phyloP scores from a whole-genome alignment of 163 green algal genomes.

The Trebouxiophyceae sp. region DNA sequence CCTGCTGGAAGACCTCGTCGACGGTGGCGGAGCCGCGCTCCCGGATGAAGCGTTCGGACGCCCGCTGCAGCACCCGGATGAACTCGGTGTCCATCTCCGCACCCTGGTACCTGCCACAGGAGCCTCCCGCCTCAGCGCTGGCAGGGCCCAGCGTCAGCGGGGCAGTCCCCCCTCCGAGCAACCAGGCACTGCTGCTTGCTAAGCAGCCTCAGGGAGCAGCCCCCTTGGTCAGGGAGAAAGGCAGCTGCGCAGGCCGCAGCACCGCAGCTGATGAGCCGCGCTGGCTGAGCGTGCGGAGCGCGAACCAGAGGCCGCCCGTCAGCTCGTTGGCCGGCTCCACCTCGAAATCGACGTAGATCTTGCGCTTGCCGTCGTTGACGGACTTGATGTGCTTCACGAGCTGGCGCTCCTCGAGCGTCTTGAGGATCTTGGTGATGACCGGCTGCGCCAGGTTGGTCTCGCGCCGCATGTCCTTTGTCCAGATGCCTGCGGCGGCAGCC shows the following conservation, averaged over 20 bases:
- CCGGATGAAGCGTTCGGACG: constrained; percentile 53
- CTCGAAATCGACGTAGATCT: constrained; percentile 87
- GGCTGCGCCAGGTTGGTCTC: constrained; percentile 77
- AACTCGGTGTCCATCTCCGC: constrained; percentile 78
- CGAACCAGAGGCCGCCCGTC: constrained; percentile 84
- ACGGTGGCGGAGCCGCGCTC: constrained; percentile 44
- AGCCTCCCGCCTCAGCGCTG: too few species aligned
- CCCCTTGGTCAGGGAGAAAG: too few species aligned
- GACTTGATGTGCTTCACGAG: constrained; percentile 92
- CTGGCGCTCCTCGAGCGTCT: constrained; percentile 62
- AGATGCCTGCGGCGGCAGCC: constrained; percentile 77
- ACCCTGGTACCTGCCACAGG: constrained; percentile 71
- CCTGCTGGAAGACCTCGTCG: constrained; percentile 52
- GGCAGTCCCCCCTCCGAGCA: too few species aligned
- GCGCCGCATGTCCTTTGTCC: constrained; percentile 84
- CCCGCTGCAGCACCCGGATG: constrained; percentile 57
- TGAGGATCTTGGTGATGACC: constrained; percentile 86
- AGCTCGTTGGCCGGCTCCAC: constrained; percentile 84
- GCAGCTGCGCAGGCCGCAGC: too few species aligned
- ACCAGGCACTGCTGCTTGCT: too few species aligned
- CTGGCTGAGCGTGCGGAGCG: too few species aligned
- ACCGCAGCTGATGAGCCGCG: too few species aligned
- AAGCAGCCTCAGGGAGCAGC: too few species aligned
- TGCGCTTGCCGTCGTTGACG: constrained; percentile 60
- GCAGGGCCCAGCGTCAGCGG: too few species aligned